Base-by-base conservation (phyloP, 2,329 filamentous ascomycete species). In the Trichoderma sp. region DNA sequence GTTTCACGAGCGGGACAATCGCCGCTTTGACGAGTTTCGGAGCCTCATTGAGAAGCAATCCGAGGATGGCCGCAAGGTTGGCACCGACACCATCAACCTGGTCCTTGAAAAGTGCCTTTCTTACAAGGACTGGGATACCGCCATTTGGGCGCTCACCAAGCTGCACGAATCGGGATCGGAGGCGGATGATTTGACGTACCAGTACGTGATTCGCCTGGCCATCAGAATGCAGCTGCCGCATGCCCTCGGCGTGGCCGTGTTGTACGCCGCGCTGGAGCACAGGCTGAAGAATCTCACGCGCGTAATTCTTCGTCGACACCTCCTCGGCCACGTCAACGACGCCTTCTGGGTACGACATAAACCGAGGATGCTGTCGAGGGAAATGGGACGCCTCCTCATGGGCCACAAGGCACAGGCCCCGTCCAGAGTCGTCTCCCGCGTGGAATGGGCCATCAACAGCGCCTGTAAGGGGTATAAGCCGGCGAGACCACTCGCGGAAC, bases 141-240 rank as follows among this genome's bases (percentile, higher is more conserved):
- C 76, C n/a, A 66, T 77, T 3, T 77, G 76, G 74, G 75, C 74
- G 2, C 70, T 79, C 10, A 68, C 73, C 27, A 72, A 71, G 17
- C 69, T 75, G 15, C 67, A 72, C 32, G 64, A 74, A 29, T 56
- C 69, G 4, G 64, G 69, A 12, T 70, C 71, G 52, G 65, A 72
- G 27, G 76, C 76, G 12, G 73, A 80, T 67, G 61, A 70, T 5
- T 52, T 73, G 15, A 79, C 78, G 0, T 83, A 80, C 71, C 69
- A 76, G 39, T 69, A 75, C 13, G 77, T 85, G 56, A 78, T 82
- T 67, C 69, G 73, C 7, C 72, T 82, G 27, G 78, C 79, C 15
- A 75, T 78, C 69, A 69, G 64, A 19, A 70, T 75, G 3, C 75
- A 74, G 45, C 75, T 78, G 22, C 71, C 76, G 10, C 70, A 73